Conservation (phyloP, 768 basidiomycete species). For the Tricholoma flavovirens region DNA sequence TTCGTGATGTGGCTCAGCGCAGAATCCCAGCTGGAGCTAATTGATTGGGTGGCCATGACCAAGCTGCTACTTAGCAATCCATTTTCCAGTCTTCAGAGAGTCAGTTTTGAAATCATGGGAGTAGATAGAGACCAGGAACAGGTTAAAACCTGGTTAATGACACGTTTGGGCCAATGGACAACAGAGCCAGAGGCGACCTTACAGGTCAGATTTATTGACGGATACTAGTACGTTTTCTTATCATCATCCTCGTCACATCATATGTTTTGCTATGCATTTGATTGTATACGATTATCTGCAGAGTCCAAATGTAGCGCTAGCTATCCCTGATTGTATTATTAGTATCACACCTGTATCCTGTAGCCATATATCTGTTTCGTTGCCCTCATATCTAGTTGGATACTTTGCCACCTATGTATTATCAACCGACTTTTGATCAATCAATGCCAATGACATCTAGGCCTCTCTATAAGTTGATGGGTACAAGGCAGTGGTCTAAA, state of each 20-base stretch:
- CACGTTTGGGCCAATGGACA: slow-evolving; percentile 14
- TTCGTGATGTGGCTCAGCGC: slow-evolving; percentile 30
- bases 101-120: slow-evolving; percentile 27
- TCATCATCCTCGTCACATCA: background rate
- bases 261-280: no score
- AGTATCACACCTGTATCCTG: background rate
- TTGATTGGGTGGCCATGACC: slow-evolving; percentile 26
- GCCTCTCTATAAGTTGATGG: no score
- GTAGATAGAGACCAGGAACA: slow-evolving; percentile 21
- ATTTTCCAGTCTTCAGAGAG: slow-evolving; percentile 9
- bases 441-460: no score
- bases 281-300: no score
- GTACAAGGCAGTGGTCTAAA: no score
- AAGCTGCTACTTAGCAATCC: slow-evolving; percentile 12
- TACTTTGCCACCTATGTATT: background rate
- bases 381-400: no score
- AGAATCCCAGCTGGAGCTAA: slow-evolving; percentile 25
- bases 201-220: slow-evolving; percentile 1
- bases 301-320: background rate
- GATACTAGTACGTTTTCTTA: background rate
- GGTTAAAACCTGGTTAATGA: slow-evolving; percentile 22
- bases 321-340: background rate
- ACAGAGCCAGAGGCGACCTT: background rate
- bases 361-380: background rate
- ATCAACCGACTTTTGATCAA: no score